Evolutionary conservation across 306 rosid species (phyloP).

Genomic region (Cicer bijugum): DNA sequence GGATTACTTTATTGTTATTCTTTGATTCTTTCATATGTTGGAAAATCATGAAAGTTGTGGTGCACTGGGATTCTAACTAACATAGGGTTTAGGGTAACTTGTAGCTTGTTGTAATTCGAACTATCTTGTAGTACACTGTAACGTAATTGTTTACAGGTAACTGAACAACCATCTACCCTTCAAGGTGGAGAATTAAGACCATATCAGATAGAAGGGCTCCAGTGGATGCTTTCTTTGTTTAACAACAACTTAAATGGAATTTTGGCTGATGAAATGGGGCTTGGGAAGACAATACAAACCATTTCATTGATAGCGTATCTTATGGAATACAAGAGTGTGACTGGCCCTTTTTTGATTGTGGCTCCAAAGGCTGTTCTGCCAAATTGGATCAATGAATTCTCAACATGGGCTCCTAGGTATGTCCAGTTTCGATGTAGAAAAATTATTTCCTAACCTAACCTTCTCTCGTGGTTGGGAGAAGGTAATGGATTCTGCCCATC

Average conservation of each 20-base stretch:
- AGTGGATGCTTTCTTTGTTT: conserved; percentile 98
- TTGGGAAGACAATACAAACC: conserved; percentile 98
- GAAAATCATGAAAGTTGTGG: conserved; percentile 29
- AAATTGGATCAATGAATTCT: conserved; percentile 87
- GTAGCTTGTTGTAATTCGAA: neutral
- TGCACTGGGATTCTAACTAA: conserved; percentile 37
- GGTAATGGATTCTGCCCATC: conserved; percentile 15
- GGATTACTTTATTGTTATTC: conserved; percentile 21
- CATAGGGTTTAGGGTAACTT: neutral
- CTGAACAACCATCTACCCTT: conserved; percentile 92
- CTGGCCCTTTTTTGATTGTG: conserved; percentile 94
- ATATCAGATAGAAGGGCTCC: conserved; percentile 96
- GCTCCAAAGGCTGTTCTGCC: conserved; percentile 99
- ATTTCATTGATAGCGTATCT: conserved; percentile 90
- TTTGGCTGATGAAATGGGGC: conserved; percentile 99
- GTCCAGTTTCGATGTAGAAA: conserved; percentile 25
- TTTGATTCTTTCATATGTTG: conserved; percentile 9
- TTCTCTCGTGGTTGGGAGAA: conserved; percentile 32
- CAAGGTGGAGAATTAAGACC: conserved; percentile 96
- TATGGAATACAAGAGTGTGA: conserved; percentile 81
- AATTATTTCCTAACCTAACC: conserved; percentile 30
- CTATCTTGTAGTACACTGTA: conserved; percentile 32
- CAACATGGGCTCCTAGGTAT: conserved; percentile 97
- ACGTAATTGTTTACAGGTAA: conserved; percentile 61
- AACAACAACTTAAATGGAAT: conserved; percentile 96